Conservation (phyloP, 805 yeast genomes). For the Candida andamanensis region DNA sequence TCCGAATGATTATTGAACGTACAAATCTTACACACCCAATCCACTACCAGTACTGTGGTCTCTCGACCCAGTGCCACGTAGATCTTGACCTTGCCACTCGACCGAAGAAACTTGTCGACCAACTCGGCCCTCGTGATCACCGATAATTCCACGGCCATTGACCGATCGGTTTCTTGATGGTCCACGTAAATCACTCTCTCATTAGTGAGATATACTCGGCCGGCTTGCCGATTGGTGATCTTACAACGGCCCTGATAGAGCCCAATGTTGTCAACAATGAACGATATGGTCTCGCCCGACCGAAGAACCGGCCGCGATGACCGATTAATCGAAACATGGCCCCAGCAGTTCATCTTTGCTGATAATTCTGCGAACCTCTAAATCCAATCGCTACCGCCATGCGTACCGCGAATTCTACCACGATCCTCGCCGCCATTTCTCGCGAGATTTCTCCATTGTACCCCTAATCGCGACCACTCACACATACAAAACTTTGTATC, state of each 20-base stretch:
- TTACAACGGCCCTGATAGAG: slow-evolving; percentile 73
- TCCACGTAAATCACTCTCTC: slow-evolving; percentile 71
- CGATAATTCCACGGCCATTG: slow-evolving; percentile 44
- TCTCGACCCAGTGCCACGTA: slow-evolving; percentile 11
- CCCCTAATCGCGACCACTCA: too few species aligned
- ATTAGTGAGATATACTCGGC: slow-evolving; percentile 74
- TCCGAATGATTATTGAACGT: slow-evolving; percentile 51
- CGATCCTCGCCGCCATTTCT: too few species aligned
- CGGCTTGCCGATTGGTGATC: slow-evolving; percentile 59
- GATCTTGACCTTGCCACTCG: slow-evolving; percentile 70
- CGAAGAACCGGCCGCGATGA: slow-evolving; percentile 34
- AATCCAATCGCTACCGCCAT: background rate
- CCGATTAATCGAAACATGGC: slow-evolving; percentile 31
- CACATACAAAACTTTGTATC: background rate
- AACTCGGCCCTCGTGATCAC: slow-evolving; percentile 37
- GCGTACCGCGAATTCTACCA: background rate
- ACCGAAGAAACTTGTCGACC: slow-evolving; percentile 57
- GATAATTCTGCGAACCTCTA: too few species aligned
- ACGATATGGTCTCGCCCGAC: slow-evolving; percentile 29
- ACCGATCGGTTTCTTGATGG: slow-evolving; percentile 30
- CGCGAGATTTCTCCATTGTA: too few species aligned
- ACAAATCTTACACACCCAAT: slow-evolving; percentile 92
- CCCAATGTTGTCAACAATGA: slow-evolving; percentile 47
- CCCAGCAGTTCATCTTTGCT: slow-evolving; percentile 13
- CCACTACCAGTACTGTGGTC: slow-evolving; percentile 4